phyloP scores from a whole-genome alignment of 176 grass and related monocot species.

The Lolium rigidum region DNA sequence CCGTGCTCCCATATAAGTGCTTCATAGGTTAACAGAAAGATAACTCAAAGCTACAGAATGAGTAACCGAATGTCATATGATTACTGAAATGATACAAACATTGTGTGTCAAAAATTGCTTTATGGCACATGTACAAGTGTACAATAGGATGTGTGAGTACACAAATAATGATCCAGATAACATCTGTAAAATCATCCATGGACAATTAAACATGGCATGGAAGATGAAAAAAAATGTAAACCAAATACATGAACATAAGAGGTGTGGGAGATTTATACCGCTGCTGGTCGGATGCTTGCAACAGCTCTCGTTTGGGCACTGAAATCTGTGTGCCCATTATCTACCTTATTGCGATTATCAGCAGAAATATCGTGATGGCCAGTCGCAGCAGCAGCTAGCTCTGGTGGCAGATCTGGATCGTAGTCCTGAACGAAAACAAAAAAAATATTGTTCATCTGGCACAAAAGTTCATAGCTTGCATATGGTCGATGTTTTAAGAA shows the following conservation, averaged over 20 bases:
- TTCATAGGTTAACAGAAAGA: no score
- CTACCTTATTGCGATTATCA: conserved; percentile 60
- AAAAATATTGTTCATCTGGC: conserved; percentile 29
- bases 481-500: conserved; percentile 18
- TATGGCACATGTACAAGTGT: background rate
- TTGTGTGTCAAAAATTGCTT: conserved; percentile 18
- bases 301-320: conserved; percentile 69
- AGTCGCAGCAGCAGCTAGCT: conserved; percentile 93
- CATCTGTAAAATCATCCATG: conserved; percentile 13
- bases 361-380: conserved; percentile 67
- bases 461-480: conserved; percentile 20
- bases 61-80: background rate
- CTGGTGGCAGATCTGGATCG: conserved; percentile 98
- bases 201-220: background rate
- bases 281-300: conserved; percentile 48
- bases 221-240: conserved; percentile 35
- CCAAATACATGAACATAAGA: conserved; percentile 2
- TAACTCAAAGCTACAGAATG: conserved; percentile 11
- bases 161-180: background rate
- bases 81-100: background rate
- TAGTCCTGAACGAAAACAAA: conserved; percentile 71
- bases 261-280: conserved; percentile 50
- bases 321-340: conserved; percentile 60
- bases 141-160: conserved; percentile 23
- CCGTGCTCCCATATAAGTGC: no score